A percentile compares a stretch with the other conserved stretches of the same genome.
These are phyloP conservation scores for Picea glauca DNA, from an alignment of 75 land plant genomes.

Conservation along the genomic window DNA sequence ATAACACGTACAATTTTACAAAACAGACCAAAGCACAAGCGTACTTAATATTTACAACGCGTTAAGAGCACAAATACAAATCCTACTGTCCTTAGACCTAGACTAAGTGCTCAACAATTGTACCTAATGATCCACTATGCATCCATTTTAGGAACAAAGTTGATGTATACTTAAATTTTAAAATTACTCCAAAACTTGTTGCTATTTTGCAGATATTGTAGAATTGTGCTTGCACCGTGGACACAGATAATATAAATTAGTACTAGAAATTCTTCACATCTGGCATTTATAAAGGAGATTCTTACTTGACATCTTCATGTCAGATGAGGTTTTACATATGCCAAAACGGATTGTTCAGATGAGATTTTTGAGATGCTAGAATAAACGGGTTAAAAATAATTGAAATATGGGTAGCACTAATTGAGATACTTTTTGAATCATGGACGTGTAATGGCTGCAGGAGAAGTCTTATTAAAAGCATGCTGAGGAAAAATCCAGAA, in stretches of 20 bases:
- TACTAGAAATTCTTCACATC: neutral
- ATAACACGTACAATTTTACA: too few species aligned
- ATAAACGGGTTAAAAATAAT: neutral
- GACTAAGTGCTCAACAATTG: too few species aligned
- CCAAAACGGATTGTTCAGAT: neutral
- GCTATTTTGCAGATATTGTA: neutral
- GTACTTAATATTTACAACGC: too few species aligned
- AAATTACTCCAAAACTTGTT: neutral
- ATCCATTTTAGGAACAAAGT: too few species aligned
- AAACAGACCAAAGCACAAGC: too few species aligned
- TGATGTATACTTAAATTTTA: neutral
- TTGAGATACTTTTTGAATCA: neutral
- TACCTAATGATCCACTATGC: too few species aligned
- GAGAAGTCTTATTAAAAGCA: constrained; percentile 85
- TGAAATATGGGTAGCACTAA: neutral
- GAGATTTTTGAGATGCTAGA: neutral
- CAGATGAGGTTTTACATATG: neutral
- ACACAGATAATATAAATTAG: neutral
- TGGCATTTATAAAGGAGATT: neutral
- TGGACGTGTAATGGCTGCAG: constrained; percentile 34
- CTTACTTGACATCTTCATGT: neutral
- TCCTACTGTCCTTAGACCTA: too few species aligned
- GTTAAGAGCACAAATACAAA: too few species aligned
- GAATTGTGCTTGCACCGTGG: neutral
- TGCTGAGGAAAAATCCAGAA: constrained; percentile 98